Percentiles rank a stretch among this genome's conserved stretches.
Evolutionary conservation across 2,329 filamentous ascomycete genomes (phyloP).

Genomic region (Dactylellina parvicollis): DNA sequence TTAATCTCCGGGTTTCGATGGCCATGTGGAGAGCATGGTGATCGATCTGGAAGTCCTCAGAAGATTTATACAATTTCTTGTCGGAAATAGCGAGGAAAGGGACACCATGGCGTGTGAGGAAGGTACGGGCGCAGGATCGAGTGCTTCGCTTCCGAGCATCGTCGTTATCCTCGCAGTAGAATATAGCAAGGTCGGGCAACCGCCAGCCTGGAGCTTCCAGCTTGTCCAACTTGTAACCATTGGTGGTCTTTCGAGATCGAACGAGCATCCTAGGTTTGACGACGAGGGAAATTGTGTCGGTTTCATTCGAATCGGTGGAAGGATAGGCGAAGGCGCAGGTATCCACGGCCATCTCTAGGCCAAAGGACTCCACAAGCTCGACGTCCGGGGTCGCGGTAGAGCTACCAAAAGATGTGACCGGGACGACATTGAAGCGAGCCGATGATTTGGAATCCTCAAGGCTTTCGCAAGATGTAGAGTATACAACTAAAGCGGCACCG

Average conservation of each 20-base stretch:
- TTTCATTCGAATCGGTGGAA: neutral
- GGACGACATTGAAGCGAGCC: slow-evolving; percentile 66
- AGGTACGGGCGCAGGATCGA: slow-evolving; percentile 63
- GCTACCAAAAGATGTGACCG: slow-evolving; percentile 65
- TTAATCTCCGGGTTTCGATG: slow-evolving; percentile 61
- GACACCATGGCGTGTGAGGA: slow-evolving; percentile 65
- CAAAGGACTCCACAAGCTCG: slow-evolving; percentile 67
- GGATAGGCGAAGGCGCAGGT: slow-evolving; percentile 63
- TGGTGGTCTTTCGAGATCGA: slow-evolving; percentile 48
- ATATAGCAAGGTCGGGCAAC: slow-evolving; percentile 66
- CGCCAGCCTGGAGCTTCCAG: slow-evolving; percentile 63
- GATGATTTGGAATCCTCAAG: slow-evolving; percentile 61
- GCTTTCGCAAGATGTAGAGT: slow-evolving; percentile 56
- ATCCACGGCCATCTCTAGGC: slow-evolving; percentile 67
- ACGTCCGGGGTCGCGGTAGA: slow-evolving; percentile 64
- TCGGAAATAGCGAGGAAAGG: slow-evolving; percentile 66
- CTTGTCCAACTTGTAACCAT: slow-evolving; percentile 59
- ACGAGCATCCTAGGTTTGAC: slow-evolving; percentile 49
- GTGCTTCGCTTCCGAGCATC: slow-evolving; percentile 60
- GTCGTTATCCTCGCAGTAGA: slow-evolving; percentile 65
- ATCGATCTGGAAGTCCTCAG: slow-evolving; percentile 61
- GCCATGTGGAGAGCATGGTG: slow-evolving; percentile 65
- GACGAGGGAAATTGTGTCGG: slow-evolving; percentile 21
- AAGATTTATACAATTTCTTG: slow-evolving; percentile 61
- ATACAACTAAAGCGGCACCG: slow-evolving; percentile 62